Evolutionary conservation across 371 early-diverging fungal species (phyloP).

Genomic region (Mortierella sp.): DNA sequence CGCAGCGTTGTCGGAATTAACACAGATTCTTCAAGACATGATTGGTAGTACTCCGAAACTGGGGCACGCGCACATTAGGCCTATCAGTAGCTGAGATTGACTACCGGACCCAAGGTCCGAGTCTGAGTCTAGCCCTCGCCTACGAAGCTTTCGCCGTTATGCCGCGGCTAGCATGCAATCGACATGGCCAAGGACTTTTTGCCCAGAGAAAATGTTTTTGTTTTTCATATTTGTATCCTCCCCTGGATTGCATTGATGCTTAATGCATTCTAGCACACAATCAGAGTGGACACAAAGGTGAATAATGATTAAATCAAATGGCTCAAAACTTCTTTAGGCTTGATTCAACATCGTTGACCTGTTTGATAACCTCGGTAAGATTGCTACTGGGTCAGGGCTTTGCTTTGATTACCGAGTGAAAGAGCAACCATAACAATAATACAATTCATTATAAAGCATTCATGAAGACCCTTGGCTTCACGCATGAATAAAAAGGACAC

Average conservation of each 20-base stretch:
- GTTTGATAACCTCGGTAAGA: no score
- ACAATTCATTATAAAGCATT: no score
- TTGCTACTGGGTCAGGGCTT: no score
- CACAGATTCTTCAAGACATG: background rate
- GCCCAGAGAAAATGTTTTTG: background rate
- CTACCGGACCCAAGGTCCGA: background rate
- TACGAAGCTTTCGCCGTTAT: conserved; percentile 9
- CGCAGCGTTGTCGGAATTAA: background rate
- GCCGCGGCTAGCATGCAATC: conserved; percentile 3
- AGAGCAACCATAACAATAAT: no score
- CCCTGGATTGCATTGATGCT: no score
- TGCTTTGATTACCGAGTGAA: no score
- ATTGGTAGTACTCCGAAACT: background rate
- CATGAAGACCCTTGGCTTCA: background rate
- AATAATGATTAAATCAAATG: no score
- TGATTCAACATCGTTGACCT: no score
- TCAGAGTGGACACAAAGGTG: no score
- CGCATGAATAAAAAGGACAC: background rate
- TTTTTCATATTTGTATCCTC: no score
- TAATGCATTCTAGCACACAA: no score
- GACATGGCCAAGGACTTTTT: background rate
- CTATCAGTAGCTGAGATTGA: background rate
- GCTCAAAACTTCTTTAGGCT: no score
- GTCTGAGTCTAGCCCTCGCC: background rate
- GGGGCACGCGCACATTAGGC: conserved; percentile 6